These are phyloP conservation scores for Lipomyces orientalis DNA, from an alignment of 805 yeast species.

Conservation along the genomic window DNA sequence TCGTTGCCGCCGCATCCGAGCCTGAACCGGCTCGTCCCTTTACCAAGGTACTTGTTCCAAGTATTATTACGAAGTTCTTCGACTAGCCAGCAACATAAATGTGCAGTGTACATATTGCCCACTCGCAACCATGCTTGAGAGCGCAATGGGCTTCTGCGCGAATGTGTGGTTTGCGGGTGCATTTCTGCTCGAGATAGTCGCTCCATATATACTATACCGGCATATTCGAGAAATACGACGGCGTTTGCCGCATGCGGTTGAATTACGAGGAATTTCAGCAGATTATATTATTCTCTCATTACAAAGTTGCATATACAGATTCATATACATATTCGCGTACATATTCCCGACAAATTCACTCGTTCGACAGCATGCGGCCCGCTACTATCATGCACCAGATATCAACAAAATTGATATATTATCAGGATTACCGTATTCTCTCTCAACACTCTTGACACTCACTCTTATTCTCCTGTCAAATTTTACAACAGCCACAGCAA, in stretches of 20 bases:
- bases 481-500: not conserved
- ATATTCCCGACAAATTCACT: slow-evolving; percentile 13
- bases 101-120: not conserved
- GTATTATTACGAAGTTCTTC: not conserved
- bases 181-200: not conserved
- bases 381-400: slow-evolving; percentile 12
- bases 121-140: not conserved
- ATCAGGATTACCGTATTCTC: not conserved
- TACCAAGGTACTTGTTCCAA: not conserved
- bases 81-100: not conserved
- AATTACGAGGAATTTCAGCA: slow-evolving; percentile 15
- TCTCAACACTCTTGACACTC: not conserved
- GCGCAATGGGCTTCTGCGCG: not conserved
- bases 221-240: slow-evolving; percentile 12
- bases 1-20: not conserved
- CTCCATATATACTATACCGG: slow-evolving; percentile 12
- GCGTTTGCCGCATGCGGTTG: not conserved
- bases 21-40: too few species aligned
- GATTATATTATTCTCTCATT: slow-evolving; percentile 17
- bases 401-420: slow-evolving; percentile 2
- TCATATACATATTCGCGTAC: slow-evolving; percentile 10
- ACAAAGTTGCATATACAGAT: slow-evolving; percentile 7
- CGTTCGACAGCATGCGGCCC: slow-evolving; percentile 6
- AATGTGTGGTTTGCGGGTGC: not conserved
- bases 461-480: not conserved